phyloP scores from a whole-genome alignment of 2,329 filamentous ascomycete genomes.

The Botrytis paeoniae region DNA sequence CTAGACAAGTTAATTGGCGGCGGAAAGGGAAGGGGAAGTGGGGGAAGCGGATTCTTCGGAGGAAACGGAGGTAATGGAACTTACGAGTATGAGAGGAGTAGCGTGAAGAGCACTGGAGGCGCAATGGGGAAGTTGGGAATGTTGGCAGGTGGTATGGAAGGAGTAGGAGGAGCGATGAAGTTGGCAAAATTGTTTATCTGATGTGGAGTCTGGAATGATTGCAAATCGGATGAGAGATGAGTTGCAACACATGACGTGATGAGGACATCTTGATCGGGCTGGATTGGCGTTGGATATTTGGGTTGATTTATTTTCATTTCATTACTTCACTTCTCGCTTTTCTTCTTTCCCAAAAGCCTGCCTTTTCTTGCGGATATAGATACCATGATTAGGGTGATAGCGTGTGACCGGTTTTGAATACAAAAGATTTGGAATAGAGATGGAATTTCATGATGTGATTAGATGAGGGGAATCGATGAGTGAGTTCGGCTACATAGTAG shows the following conservation, averaged over 20 bases:
- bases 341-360: neutral
- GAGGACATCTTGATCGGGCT: neutral
- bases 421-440: neutral
- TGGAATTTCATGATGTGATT: neutral
- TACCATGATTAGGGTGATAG: neutral
- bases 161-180: conserved; percentile 33
- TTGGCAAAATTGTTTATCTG: conserved; percentile 39
- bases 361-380: neutral
- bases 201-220: conserved; percentile 9
- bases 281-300: neutral
- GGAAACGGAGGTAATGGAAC: neutral
- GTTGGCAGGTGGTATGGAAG: conserved; percentile 31
- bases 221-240: neutral
- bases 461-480: neutral
- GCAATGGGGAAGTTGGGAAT: conserved; percentile 27
- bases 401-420: neutral
- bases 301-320: neutral
- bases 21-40: conserved; percentile 10
- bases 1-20: conserved; percentile 57
- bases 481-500: neutral
- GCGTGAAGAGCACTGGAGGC: conserved; percentile 27
- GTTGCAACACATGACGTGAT: neutral
- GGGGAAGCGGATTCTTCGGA: neutral
- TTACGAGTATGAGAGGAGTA: conserved; percentile 24
- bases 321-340: neutral